Evolutionary conservation across 192 early-diverging fungal species (phyloP).

Genomic region (Gryganskiella cystojenkinii): DNA sequence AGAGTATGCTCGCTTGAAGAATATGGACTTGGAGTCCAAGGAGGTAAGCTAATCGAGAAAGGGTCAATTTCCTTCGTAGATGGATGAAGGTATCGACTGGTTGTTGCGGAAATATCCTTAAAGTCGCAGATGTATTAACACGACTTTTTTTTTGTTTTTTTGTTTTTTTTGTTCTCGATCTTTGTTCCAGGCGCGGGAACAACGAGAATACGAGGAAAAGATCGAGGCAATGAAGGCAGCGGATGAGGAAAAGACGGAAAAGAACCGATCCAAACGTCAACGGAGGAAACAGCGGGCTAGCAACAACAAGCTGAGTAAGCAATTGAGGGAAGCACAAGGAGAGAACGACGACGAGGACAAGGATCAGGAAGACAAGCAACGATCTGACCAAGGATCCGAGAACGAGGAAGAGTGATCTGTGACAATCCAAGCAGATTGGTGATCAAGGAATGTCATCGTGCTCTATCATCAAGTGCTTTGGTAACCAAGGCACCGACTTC

Average conservation of each 20-base stretch:
- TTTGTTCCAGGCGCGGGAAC: constrained; percentile 64
- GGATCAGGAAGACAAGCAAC: constrained; percentile 11
- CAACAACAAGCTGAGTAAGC: constrained; percentile 50
- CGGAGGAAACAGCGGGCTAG: constrained; percentile 72
- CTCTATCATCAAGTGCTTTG: too few relatives aligned
- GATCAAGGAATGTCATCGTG: background rate
- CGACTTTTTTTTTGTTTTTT: background rate
- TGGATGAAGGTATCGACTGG: background rate
- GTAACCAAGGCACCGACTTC: background rate
- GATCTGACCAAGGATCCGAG: constrained; percentile 16
- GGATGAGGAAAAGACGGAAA: constrained; percentile 89
- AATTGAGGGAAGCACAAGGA: constrained; percentile 2
- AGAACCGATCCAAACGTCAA: constrained; percentile 86
- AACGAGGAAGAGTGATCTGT: background rate
- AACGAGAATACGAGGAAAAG: constrained; percentile 68
- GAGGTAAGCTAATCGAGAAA: constrained; percentile 61
- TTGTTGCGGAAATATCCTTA: background rate
- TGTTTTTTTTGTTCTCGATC: background rate
- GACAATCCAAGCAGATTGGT: too few relatives aligned
- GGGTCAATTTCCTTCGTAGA: background rate
- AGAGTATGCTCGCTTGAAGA: constrained; percentile 84
- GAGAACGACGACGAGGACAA: constrained; percentile 19
- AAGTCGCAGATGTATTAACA: too few relatives aligned
- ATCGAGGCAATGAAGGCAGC: constrained; percentile 62
- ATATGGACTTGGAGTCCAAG: constrained; percentile 77